Percentiles rank a stretch among this genome's conserved stretches.
phyloP scores from a whole-genome alignment of 2,329 filamentous ascomycete species.

The Lasiodiplodia sp. region DNA sequence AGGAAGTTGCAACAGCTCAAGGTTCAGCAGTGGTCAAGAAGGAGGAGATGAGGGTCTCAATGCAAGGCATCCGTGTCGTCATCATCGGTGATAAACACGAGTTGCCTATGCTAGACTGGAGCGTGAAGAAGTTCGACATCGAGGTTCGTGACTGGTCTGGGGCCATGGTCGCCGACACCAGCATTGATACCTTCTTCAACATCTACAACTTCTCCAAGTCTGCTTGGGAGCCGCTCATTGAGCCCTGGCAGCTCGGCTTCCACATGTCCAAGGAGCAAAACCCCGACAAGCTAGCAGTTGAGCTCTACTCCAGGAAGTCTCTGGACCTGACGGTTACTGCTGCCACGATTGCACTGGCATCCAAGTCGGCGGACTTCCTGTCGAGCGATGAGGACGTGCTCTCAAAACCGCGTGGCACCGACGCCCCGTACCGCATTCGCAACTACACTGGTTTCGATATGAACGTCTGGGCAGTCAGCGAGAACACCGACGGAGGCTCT shows the following conservation, averaged over 20 bases:
- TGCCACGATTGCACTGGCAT: conserved; percentile 89
- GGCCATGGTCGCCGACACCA: conserved; percentile 83
- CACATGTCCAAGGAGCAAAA: conserved; percentile 80
- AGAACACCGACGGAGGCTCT: conserved; percentile 73
- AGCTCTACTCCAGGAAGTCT: conserved; percentile 85
- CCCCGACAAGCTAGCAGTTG: conserved; percentile 79
- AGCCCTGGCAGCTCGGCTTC: conserved; percentile 95
- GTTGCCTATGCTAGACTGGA: conserved; percentile 91
- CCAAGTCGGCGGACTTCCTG: conserved; percentile 91
- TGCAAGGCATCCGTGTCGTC: conserved; percentile 90
- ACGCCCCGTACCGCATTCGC: conserved; percentile 90
- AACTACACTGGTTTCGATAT: conserved; percentile 97
- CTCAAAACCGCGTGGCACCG: conserved; percentile 87
- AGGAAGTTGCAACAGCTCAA: conserved; percentile 62
- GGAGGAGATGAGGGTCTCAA: conserved; percentile 83
- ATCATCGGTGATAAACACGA: conserved; percentile 96
- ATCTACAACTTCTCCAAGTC: conserved; percentile 99
- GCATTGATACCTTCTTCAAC: conserved; percentile 93
- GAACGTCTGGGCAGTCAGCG: conserved; percentile 76
- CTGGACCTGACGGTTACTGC: conserved; percentile 94
- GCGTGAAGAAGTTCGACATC: conserved; percentile 86
- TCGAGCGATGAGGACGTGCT: conserved; percentile 88
- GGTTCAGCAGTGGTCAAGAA: conserved; percentile 64
- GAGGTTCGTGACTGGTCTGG: conserved; percentile 91
- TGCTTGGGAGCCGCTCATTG: conserved; percentile 94